phyloP scores from a whole-genome alignment of 768 basidiomycete genomes.

The Leucosporidium scottii region DNA sequence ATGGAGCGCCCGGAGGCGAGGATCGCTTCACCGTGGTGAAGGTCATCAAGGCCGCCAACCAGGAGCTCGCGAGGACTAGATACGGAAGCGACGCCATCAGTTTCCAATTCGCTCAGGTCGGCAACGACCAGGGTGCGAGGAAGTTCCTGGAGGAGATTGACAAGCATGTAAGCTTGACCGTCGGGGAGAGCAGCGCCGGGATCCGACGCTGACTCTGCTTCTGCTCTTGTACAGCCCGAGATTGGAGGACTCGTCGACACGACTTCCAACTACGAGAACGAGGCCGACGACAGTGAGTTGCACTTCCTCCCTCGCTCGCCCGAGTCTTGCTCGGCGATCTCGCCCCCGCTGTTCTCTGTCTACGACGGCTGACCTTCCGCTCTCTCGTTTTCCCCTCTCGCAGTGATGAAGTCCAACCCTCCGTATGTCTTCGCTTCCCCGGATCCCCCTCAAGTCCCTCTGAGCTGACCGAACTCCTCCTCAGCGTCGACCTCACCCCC shows the following conservation, averaged over 20 bases:
- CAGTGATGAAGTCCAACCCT: background rate
- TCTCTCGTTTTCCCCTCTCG: background rate
- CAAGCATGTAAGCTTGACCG: constrained; percentile 31
- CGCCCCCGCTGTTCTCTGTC: too few species aligned
- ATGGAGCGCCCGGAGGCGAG: constrained; percentile 26
- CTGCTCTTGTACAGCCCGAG: constrained; percentile 21
- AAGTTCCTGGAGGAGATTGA: constrained; percentile 43
- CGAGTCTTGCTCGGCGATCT: background rate
- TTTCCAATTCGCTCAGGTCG: constrained; percentile 35
- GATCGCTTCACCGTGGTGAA: constrained; percentile 11
- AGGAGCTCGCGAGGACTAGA: constrained; percentile 12
- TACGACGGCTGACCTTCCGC: background rate
- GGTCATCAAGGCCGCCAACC: constrained; percentile 19
- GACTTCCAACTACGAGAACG: constrained; percentile 20
- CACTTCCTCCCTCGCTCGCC: background rate
- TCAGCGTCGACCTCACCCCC: constrained; percentile 37
- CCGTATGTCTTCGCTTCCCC: background rate
- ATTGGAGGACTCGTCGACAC: constrained; percentile 44
- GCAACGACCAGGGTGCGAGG: constrained; percentile 38
- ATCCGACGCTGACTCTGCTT: too few species aligned
- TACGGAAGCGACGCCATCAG: constrained; percentile 41
- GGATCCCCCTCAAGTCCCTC: too few species aligned
- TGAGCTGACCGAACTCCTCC: too few species aligned
- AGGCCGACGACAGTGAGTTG: constrained; percentile 11
- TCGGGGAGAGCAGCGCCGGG: too few species aligned